Evolutionary conservation across 2,329 filamentous ascomycete genomes (phyloP), one percentile per base, ranked within the genome.

Genomic region (Coniochaeta prunicola): DNA sequence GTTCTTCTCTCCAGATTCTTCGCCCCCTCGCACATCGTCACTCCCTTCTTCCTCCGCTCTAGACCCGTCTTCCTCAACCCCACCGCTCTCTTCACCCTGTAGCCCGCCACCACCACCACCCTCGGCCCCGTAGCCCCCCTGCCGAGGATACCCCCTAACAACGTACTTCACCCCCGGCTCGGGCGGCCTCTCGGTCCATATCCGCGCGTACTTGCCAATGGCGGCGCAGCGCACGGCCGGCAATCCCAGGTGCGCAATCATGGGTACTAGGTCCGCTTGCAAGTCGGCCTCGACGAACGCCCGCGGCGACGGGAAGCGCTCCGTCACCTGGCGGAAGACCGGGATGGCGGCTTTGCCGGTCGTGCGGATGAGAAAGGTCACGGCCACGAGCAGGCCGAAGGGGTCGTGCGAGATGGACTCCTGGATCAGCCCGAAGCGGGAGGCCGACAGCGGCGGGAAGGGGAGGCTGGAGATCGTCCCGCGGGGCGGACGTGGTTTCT

Each of bases 341-440:
- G 92, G 92, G 30, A 94, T 86, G 4, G 92, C 90, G 10, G 84
- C 79, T 53, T 78, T 81, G 12, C 90, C 92, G 2, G 84, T 80
- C 0, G 92, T 96, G 60, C 89, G 86, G 70, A 93, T 93, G 31
- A 96, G 84, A 66, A 96, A 92, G 0, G 90, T 91, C 5, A 92
- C 87, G 13, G 89, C 91, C 31, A 96, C 79, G 1, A 96, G 81
- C 1, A 97, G 82, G 63, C 86, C 87, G 71, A 96, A 96, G 0
- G 92, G 89, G 59, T 91, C 81, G 56, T 82, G 72, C 1, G 86
- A 85, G 17, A 96, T 82, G 63, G 87, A 82, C 69, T 96, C 92
- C 70, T 97, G 92, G 38, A 96, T 85, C 1, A 97, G 80, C 0
- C 92, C 92, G 68, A 96, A 96, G 6, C 68, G 71, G 0, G 78